phyloP scores from a whole-genome alignment of 2,329 filamentous ascomycete species.

The Emergomyces africanus region DNA sequence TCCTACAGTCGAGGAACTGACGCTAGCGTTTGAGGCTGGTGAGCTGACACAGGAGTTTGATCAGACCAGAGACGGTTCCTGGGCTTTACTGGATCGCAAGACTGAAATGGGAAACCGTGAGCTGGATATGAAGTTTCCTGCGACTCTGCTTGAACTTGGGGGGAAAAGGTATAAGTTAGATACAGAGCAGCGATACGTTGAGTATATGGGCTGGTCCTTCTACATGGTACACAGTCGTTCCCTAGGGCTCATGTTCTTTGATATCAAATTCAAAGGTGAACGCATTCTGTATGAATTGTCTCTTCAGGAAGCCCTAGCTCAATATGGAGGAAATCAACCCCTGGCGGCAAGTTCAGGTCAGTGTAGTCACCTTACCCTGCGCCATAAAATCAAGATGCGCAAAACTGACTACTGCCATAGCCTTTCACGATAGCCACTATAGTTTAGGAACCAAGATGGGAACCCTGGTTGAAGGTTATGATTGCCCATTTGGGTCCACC shows the following conservation, averaged over 20 bases:
- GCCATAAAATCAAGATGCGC: neutral
- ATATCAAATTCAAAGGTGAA: conserved; percentile 40
- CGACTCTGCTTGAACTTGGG: conserved; percentile 25
- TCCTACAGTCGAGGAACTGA: conserved; percentile 21
- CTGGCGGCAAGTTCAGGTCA: conserved; percentile 10
- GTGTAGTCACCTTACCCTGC: neutral
- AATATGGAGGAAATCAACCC: conserved; percentile 31
- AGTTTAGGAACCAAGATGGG: conserved; percentile 16
- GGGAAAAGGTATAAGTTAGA: conserved; percentile 33
- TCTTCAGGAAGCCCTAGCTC: conserved; percentile 41
- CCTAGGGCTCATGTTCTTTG: conserved; percentile 36
- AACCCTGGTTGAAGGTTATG: conserved; percentile 16
- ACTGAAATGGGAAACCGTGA: conserved; percentile 1
- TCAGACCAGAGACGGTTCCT: conserved; percentile 18
- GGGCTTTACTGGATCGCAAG: conserved; percentile 11
- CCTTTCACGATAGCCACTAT: conserved; percentile 22
- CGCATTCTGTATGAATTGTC: conserved; percentile 41
- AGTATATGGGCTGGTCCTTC: conserved; percentile 43
- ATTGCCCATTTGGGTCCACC: conserved; percentile 17
- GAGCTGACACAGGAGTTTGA: conserved; percentile 24
- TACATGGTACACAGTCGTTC: conserved; percentile 36
- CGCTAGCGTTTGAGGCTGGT: conserved; percentile 26
- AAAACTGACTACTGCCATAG: neutral
- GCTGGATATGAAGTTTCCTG: conserved; percentile 12
- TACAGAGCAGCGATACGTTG: conserved; percentile 33